Base-by-base conservation (phyloP, 179 eudicot genomes). In the Silene vulgaris region DNA sequence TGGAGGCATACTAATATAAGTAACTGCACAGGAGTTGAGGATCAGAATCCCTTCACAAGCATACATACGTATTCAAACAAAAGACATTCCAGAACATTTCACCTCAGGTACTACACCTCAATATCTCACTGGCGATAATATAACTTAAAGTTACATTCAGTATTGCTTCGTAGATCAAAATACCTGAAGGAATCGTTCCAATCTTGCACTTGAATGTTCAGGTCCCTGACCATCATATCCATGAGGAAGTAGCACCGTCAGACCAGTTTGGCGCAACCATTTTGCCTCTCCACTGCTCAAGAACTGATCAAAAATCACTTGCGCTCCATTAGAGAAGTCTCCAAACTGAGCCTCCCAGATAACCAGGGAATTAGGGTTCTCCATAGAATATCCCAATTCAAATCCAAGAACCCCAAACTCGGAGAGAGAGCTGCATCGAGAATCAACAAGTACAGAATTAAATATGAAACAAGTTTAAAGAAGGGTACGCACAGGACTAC, bases 141-240 rank as follows among this genome's bases (percentile, higher is more conserved):
- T 48, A 62, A 68, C 37, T 13, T 13, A 64, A 54, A 12, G 29
- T 30, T 63, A 29, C 30, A 50, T 78, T 30, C 71, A 26, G 45
- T 17, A 14, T 14, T n/a, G 7, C 8, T 37, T 37, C 8, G 1
- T 40, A 32, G 21, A 30, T 3, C 65, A 19, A 76, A 63, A 76
- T 76, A 80, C 80, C 83, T 80, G 83, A 43, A 80, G 69, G 74
- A 76, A 80, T 54, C 80, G 83, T 73, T 80, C 80, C 80, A 80
- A 72, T 16, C 83, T 52, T 28, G 83, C 77, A 80, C 80, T 80
- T 43, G 83, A 80, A 80, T 80, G 80, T 73, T 80, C 83, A 67
- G 83, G 83, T 63, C 83, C 80, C 80, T 80, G 83, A 1, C 80
- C 79, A 76, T 80, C 83, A 76, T 80, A 80, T 65, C 83, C 83